Percentiles rank a stretch among this genome's conserved stretches.
Conservation (phyloP, 495 filamentous ascomycete species). For the Pyronema domesticum region DNA sequence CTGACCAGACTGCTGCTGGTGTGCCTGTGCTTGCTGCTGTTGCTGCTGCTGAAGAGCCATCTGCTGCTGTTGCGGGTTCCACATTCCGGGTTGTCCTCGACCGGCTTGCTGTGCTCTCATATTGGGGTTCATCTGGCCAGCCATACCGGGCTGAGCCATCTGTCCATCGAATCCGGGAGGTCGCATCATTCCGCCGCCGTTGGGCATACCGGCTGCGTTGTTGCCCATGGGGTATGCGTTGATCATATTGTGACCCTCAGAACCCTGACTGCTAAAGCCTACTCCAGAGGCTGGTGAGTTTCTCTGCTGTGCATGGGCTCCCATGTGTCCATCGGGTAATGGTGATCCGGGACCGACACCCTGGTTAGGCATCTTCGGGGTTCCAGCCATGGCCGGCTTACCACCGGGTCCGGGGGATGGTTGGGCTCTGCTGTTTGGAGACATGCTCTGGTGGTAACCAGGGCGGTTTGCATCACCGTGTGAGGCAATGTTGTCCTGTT, state of each 20-base stretch:
- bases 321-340: constrained; percentile 53
- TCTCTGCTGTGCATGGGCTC: constrained; percentile 39
- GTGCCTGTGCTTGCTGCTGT: constrained; percentile 22
- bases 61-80: constrained; percentile 20
- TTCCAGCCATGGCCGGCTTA: constrained; percentile 46
- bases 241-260: constrained; percentile 35
- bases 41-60: constrained; percentile 28
- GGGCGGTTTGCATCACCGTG: constrained; percentile 35
- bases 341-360: constrained; percentile 58
- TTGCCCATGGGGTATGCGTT: constrained; percentile 31
- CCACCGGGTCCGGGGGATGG: constrained; percentile 80
- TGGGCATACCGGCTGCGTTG: constrained; percentile 38
- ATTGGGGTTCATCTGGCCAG: constrained; percentile 24
- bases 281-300: constrained; percentile 64
- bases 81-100: constrained; percentile 21
- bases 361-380: constrained; percentile 63
- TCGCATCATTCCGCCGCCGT: constrained; percentile 46
- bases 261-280: constrained; percentile 34
- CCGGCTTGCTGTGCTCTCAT: constrained; percentile 28
- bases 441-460: constrained; percentile 46
- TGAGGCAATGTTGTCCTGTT: constrained; percentile 60
- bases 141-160: constrained; percentile 41
- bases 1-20: constrained; percentile 34
- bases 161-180: constrained; percentile 48
- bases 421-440: constrained; percentile 64